Evolutionary conservation across 225 moss, liverwort and hornwort species (phyloP).

Genomic region (Sphagnum tenellum): DNA sequence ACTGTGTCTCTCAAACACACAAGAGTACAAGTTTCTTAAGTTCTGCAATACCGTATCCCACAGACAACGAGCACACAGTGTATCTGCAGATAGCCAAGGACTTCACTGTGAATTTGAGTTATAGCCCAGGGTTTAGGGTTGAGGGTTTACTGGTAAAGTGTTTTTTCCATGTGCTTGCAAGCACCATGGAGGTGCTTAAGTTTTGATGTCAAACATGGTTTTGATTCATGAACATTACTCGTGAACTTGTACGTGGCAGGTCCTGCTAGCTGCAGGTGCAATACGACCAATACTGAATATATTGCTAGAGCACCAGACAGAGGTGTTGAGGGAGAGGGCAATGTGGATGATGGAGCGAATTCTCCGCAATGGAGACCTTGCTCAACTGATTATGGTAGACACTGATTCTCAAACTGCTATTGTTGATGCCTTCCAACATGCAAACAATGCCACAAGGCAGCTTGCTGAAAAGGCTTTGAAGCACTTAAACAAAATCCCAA

Average conservation of each 20-base stretch:
- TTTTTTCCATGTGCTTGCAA: too few species aligned
- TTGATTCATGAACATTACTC: too few species aligned
- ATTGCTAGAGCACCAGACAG: slow-evolving; percentile 77
- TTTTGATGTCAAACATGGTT: too few species aligned
- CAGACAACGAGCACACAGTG: too few species aligned
- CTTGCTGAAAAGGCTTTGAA: slow-evolving; percentile 79
- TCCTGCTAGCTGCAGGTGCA: slow-evolving; percentile 44
- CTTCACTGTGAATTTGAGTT: too few species aligned
- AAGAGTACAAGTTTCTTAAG: too few species aligned
- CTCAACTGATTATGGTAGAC: slow-evolving; percentile 50
- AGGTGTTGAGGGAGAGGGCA: slow-evolving; percentile 60
- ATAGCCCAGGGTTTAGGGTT: too few species aligned
- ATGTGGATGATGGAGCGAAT: slow-evolving; percentile 85
- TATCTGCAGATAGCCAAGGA: too few species aligned
- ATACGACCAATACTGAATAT: slow-evolving; percentile 62
- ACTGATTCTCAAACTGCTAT: slow-evolving; percentile 64
- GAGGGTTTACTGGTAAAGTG: too few species aligned
- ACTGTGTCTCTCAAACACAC: too few species aligned
- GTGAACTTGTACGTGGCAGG: slow-evolving; percentile 4
- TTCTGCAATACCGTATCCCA: too few species aligned
- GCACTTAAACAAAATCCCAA: slow-evolving; percentile 86
- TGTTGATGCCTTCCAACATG: slow-evolving; percentile 81
- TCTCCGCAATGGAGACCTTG: slow-evolving; percentile 67
- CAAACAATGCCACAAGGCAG: slow-evolving; percentile 56
- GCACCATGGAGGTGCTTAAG: too few species aligned